Base-by-base conservation (phyloP, 306 rosid genomes). In the Cicer bijugum region DNA sequence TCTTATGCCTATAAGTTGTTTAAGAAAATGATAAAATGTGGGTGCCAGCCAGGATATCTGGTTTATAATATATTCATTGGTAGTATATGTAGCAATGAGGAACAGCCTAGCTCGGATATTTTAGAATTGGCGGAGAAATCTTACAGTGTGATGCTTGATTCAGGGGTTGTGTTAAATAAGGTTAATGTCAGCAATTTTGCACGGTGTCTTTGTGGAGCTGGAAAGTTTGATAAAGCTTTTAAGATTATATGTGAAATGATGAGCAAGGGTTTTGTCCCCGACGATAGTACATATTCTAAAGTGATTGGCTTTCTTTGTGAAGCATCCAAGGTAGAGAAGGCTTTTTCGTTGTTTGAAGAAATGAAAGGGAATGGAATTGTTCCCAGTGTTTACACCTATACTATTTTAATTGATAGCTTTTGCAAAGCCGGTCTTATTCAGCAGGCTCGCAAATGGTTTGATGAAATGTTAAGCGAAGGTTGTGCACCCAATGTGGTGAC, bases 331-430 rank as follows among this genome's bases (percentile, higher is more conserved):
- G 96, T 91, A 78, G 97, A 91, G 66, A 85, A 91, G 56, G 93
- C 97, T 9, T 86, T 88, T 82, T 56, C 65, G 33, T 84, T 91
- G 84, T 89, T 91, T 6, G 78, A 84, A 77, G 96, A 91, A 81
- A 91, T 91, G 97, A 89, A 89, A 84, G 71, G 71, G 76, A 88
- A 84, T 46, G 82, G 83, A 57, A 38, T 89, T 84, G 88, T 89
- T 88, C 96, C 97, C 68, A 92, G 88, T 72, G 97, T 91, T 65
- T 89, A 91, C 57, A 89, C 91, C 12, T 91, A 89, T 60, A 91
- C 97, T 40, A 84, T 86, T 76, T 88, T 89, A 65, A 88, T 89
- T 77, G 93, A 92, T 80, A 89, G 83, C 80, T 92, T 92, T 83
- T 89, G 90, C 82, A 92, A 92, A 84, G 81, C 85, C 73, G 93